phyloP scores from a whole-genome alignment of 352 stramenopile species.

The Phytophthora niederhauseri region DNA sequence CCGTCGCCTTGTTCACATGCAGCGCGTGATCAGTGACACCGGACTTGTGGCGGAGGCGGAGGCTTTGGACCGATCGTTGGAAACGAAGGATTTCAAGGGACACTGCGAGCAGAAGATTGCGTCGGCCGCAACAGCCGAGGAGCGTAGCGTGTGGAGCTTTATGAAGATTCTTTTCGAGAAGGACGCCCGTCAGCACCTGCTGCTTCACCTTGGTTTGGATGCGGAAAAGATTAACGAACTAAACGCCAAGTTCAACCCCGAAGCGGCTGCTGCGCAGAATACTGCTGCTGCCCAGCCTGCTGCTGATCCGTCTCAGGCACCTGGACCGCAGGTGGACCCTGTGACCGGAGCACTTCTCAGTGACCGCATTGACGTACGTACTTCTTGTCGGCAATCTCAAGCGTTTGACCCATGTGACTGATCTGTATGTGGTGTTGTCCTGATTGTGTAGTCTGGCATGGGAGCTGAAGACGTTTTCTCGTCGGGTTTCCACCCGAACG shows the following conservation, averaged over 20 bases:
- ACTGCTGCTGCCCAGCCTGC: conserved; percentile 25
- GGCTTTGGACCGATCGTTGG: conserved; percentile 91
- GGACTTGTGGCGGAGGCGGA: conserved; percentile 88
- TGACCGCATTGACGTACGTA: conserved; percentile 78
- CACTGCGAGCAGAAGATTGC: conserved; percentile 93
- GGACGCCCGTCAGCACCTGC: conserved; percentile 94
- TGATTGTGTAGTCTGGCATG: conserved; percentile 49
- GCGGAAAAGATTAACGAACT: conserved; percentile 91
- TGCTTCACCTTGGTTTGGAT: conserved; percentile 96
- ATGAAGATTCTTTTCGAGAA: conserved; percentile 96
- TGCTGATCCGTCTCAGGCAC: conserved; percentile 25
- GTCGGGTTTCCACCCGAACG: conserved; percentile 65
- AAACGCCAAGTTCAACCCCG: conserved; percentile 81
- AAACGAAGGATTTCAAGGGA: conserved; percentile 91
- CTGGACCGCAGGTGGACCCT: conserved; percentile 44
- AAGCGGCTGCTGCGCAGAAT: conserved; percentile 40
- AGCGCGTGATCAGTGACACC: conserved; percentile 79
- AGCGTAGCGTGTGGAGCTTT: conserved; percentile 90
- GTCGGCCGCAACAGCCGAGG: conserved; percentile 56
- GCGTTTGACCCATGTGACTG: conserved; percentile 6
- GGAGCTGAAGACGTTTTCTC: conserved; percentile 82
- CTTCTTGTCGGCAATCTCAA: conserved; percentile 4
- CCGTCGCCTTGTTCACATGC: conserved; percentile 80
- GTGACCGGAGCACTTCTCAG: conserved; percentile 57
- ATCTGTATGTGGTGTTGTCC: conserved; percentile 10